Evolutionary conservation across 2,329 filamentous ascomycete species (phyloP).

Genomic region (Chaetoscypha palmicola): DNA sequence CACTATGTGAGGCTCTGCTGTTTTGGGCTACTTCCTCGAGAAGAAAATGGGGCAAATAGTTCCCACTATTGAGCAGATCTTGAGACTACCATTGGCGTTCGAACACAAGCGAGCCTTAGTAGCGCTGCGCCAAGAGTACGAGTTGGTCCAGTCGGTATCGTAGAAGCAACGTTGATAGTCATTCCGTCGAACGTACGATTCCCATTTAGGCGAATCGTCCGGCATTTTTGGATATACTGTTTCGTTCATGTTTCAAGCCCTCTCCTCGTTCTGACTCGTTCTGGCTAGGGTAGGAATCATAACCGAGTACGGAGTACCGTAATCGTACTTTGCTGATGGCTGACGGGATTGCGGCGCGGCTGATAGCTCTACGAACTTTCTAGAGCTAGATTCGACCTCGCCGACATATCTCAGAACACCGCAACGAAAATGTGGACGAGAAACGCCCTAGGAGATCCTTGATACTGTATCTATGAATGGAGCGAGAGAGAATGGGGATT

Average conservation of each 20-base stretch:
- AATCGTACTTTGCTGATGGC: neutral
- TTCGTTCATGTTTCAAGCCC: slow-evolving; percentile 20
- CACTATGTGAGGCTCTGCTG: no score
- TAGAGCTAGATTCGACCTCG: neutral
- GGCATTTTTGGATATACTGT: slow-evolving; percentile 7
- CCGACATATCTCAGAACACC: neutral
- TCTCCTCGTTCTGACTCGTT: neutral
- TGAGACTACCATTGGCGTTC: no score
- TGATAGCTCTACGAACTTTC: neutral
- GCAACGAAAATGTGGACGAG: neutral
- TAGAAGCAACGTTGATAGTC: neutral
- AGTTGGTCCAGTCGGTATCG: neutral
- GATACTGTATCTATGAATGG: no score
- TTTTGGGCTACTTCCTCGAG: no score
- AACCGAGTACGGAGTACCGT: no score
- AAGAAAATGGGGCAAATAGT: no score
- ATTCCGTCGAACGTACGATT: neutral
- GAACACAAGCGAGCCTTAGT: no score
- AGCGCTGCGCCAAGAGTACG: no score
- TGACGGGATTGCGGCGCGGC: neutral
- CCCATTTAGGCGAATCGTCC: slow-evolving; percentile 12
- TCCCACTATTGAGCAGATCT: no score
- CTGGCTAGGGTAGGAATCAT: no score
- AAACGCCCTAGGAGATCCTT: neutral
- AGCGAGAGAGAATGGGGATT: no score